Percentiles rank a stretch among this genome's conserved stretches.
Conservation (phyloP, 495 filamentous ascomycete genomes). For the Talaromyces nanjingensis region DNA sequence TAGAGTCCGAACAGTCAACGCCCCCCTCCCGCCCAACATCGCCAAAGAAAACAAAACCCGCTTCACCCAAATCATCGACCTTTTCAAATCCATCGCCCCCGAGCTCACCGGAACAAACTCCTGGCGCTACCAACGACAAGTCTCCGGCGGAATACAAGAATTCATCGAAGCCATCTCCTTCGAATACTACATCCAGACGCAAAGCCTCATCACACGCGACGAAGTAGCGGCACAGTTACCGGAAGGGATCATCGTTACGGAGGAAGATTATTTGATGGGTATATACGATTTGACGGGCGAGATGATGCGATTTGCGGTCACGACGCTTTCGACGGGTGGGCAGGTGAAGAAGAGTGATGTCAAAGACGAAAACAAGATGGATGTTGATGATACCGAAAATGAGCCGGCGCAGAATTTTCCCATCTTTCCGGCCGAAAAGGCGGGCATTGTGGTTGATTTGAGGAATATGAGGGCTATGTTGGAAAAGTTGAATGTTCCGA, state of each 20-base stretch:
- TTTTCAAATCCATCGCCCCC: conserved; percentile 57
- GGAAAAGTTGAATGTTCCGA: conserved; percentile 57
- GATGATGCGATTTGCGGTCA: conserved; percentile 92
- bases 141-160: conserved; percentile 78
- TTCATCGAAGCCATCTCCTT: conserved; percentile 84
- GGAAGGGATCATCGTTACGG: conserved; percentile 53
- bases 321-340: conserved; percentile 38
- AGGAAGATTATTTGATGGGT: conserved; percentile 84
- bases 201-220: conserved; percentile 60
- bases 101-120: conserved; percentile 73
- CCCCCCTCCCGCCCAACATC: conserved; percentile 57
- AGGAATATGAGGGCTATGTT: conserved; percentile 64
- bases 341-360: conserved; percentile 7
- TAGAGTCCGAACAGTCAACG: conserved; percentile 58
- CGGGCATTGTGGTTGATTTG: conserved; percentile 63
- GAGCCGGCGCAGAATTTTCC: conserved; percentile 1
- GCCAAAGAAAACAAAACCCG: conserved; percentile 56
- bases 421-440: conserved; percentile 20
- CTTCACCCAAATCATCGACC: conserved; percentile 57
- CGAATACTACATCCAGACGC: conserved; percentile 75
- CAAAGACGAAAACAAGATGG: conserved; percentile 7
- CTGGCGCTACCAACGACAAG: conserved; percentile 73
- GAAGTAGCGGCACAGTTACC: conserved; percentile 50
- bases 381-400: not conserved
- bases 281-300: conserved; percentile 91